Evolutionary conservation across 208 protist species (phyloP), one percentile per base, ranked within the genome.

Genomic region (Acanthamoeba castellanii): DNA sequence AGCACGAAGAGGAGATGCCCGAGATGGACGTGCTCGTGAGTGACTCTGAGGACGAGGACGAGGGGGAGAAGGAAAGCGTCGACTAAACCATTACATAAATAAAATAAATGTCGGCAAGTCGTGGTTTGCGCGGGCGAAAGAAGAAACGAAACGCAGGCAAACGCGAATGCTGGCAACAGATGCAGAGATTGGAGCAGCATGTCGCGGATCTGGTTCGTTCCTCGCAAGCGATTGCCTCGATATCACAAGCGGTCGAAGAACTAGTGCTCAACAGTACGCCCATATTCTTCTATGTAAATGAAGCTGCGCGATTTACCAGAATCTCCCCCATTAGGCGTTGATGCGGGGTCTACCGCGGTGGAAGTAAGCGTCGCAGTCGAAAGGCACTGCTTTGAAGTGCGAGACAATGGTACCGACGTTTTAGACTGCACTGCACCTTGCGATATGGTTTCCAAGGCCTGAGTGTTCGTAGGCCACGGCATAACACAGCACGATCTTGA

Each of bases 261-360:
- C 61, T 92, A 13, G 87, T 76, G 9, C 45, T 92, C 61, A 92
- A 92, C 45, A 76, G 87, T 92, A 76, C 87, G 42, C 13, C 22
- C 34, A 50, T 91, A 20, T 68, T 90, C 27, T 87, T 87, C 16
- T 22, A 3, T 30, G 14, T 45, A 0, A 13, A 50, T 18, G 11
- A 37, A 52, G 25, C 8, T 47, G 22, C 9, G 11, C 14, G 18
- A 47, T 68, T 68, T 47, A 37, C 18, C 18, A 57, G 7, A 16
- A 22, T 22, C 27, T 76, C 76, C 61, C 61, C 3, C 18, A 6
- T 14, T 25, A 92, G 87, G 61, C 16, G 27, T 92, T 37, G 87
- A 92, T 30, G 87, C 87, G 3, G 59, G 37, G n/a, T 59, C 87
- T 8, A 70, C 64, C 11, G 14, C 57, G 27, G 42, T 92, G 25